These are phyloP conservation scores for Crinitomyces ghanaensis DNA, from an alignment of 805 yeast species.

Conservation along the genomic window DNA sequence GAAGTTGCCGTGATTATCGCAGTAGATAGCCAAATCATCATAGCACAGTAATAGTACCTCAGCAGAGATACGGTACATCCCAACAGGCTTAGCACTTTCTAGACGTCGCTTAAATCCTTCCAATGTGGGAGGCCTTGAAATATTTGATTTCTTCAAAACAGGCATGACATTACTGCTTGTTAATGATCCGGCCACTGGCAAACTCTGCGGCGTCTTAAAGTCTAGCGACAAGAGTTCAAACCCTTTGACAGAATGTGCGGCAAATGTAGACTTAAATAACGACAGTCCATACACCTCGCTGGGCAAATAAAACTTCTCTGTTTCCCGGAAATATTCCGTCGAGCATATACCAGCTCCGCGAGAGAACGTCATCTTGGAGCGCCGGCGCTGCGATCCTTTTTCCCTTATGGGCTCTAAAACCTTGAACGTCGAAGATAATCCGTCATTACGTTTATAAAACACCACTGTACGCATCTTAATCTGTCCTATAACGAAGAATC, in stretches of 20 bases:
- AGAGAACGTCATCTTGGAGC: constrained; percentile 18
- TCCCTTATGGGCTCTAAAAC: constrained; percentile 46
- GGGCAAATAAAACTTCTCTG: constrained; percentile 37
- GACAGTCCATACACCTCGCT: constrained; percentile 52
- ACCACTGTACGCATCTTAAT: constrained; percentile 52
- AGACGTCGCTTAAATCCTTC: constrained; percentile 29
- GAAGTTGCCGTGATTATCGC: constrained; percentile 36
- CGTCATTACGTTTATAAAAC: constrained; percentile 44
- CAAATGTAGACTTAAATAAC: constrained; percentile 53
- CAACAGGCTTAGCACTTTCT: constrained; percentile 38
- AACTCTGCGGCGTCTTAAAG: constrained; percentile 41
- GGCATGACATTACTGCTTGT: constrained; percentile 7
- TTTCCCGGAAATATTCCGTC: constrained; percentile 33
- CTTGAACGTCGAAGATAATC: constrained; percentile 41
- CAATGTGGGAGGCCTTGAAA: constrained; percentile 26
- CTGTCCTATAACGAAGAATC: constrained; percentile 56
- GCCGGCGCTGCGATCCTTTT: constrained; percentile 18
- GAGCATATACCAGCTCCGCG: constrained; percentile 14
- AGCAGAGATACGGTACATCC: constrained; percentile 50
- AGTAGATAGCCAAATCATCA: constrained; percentile 56
- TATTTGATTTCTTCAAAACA: constrained; percentile 22
- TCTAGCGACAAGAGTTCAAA: constrained; percentile 55
- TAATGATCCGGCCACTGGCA: constrained; percentile 35
- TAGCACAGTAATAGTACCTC: constrained; percentile 50
- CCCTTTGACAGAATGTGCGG: constrained; percentile 56